These are phyloP conservation scores for Aaosphaeria pasadenensis DNA, from an alignment of 2,329 filamentous ascomycete genomes.

Conservation along the genomic window DNA sequence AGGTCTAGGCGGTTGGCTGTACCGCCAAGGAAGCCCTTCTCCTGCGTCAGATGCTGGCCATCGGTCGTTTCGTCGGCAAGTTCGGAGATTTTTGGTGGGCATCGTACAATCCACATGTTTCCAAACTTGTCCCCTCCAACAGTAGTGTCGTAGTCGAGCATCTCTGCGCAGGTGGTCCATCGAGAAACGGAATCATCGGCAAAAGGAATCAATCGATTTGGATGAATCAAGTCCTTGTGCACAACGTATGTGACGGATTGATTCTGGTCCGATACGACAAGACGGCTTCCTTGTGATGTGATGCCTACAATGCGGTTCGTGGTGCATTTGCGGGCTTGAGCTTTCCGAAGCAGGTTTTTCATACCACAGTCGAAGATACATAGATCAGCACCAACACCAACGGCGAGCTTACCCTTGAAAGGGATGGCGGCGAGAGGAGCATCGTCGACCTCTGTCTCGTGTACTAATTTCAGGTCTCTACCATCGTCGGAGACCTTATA, in stretches of 20 bases:
- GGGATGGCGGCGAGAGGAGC: slow-evolving; percentile 85
- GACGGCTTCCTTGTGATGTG: slow-evolving; percentile 85
- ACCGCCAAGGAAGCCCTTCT: slow-evolving; percentile 85
- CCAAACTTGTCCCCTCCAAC: slow-evolving; percentile 97
- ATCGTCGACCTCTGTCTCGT: slow-evolving; percentile 90
- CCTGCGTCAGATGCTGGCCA: slow-evolving; percentile 86
- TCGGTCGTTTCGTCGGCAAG: slow-evolving; percentile 91
- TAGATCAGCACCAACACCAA: slow-evolving; percentile 79
- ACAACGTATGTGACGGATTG: slow-evolving; percentile 90
- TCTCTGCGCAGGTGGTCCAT: slow-evolving; percentile 86
- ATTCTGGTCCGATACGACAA: slow-evolving; percentile 88
- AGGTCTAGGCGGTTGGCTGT: slow-evolving; percentile 80
- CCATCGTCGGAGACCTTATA: slow-evolving; percentile 88
- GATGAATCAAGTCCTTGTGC: slow-evolving; percentile 73
- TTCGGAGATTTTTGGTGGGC: slow-evolving; percentile 78
- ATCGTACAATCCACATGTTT: slow-evolving; percentile 89
- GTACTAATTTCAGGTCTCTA: slow-evolving; percentile 86
- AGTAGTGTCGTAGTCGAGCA: slow-evolving; percentile 96
- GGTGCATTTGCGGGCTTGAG: slow-evolving; percentile 70
- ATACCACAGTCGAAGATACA: slow-evolving; percentile 91
- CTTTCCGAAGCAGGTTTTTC: slow-evolving; percentile 87
- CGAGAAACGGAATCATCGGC: slow-evolving; percentile 84
- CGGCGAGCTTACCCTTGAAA: slow-evolving; percentile 86
- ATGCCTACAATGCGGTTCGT: slow-evolving; percentile 84
- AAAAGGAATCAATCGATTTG: slow-evolving; percentile 91